Percentiles rank a stretch among this genome's conserved stretches.
Evolutionary conservation across 2,329 filamentous ascomycete species (phyloP).

Genomic region (Fusarium sterilihyphosum): DNA sequence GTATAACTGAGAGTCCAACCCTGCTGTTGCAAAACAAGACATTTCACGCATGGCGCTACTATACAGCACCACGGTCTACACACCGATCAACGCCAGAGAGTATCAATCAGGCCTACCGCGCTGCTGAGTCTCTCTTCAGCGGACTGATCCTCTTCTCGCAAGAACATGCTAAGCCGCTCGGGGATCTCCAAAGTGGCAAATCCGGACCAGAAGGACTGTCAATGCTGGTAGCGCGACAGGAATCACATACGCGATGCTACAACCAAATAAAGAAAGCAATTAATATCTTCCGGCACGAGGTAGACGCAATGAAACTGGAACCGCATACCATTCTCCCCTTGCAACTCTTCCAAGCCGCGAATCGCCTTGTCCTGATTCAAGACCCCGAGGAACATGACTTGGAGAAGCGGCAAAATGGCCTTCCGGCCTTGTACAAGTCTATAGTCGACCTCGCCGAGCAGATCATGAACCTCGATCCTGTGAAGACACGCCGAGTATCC

Average conservation of each 20-base stretch:
- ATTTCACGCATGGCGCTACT: conserved; percentile 5
- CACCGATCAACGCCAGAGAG: not conserved
- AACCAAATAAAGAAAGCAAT: conserved; percentile 2
- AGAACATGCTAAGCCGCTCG: not conserved
- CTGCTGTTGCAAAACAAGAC: not conserved
- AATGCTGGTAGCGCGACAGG: not conserved
- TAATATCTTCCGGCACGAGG: not conserved
- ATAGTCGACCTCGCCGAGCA: not conserved
- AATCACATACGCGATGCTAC: not conserved
- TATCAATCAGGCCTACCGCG: not conserved
- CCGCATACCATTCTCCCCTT: not conserved
- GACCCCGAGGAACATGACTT: conserved; percentile 11
- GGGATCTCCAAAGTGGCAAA: not conserved
- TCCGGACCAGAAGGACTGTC: not conserved
- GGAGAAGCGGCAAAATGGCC: not conserved
- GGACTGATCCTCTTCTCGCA: conserved; percentile 3
- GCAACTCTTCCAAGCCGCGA: not conserved
- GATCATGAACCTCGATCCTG: not conserved
- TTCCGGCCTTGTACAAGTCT: not conserved
- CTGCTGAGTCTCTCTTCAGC: not conserved
- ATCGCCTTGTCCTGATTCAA: conserved; percentile 1
- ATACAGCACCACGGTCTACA: not conserved
- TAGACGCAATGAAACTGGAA: not conserved
- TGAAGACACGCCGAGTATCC: not conserved
- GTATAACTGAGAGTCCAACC: not conserved